phyloP scores from a whole-genome alignment of 2,329 filamentous ascomycete species.

The Periglandula ipomoeae region DNA sequence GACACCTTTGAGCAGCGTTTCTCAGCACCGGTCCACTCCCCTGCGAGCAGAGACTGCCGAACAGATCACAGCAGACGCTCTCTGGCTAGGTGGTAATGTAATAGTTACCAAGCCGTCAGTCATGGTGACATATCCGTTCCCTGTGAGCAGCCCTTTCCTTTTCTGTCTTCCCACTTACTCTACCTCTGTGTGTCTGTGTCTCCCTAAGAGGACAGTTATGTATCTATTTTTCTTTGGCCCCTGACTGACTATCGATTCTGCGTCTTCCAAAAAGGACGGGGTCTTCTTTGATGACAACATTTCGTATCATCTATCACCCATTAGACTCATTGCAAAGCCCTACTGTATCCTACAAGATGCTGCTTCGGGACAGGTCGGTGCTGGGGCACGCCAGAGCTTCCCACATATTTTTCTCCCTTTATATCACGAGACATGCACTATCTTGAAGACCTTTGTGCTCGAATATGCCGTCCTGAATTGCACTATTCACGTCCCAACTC shows the following conservation, averaged over 20 bases:
- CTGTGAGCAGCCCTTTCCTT: background rate
- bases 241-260: background rate
- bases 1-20: background rate
- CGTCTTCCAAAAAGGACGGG: background rate
- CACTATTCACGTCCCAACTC: background rate
- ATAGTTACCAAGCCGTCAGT: background rate
- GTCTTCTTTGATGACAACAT: background rate
- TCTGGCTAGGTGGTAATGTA: conserved; percentile 2
- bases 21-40: background rate
- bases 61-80: background rate
- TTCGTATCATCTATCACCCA: conserved; percentile 5
- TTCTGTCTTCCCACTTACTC: background rate
- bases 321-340: conserved; percentile 7
- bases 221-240: background rate
- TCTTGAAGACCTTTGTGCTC: background rate
- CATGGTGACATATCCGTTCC: background rate
- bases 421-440: conserved; percentile 5
- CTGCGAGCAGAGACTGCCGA: background rate
- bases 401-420: conserved; percentile 5
- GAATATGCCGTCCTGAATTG: conserved; percentile 4
- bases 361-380: background rate
- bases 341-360: conserved; percentile 5
- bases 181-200: too few species aligned
- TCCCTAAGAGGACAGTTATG: too few species aligned
- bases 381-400: background rate